A percentile compares a stretch with the other conserved stretches of the same genome.
These are phyloP conservation scores for Melanomma pulvis-pyrius DNA, from an alignment of 495 filamentous ascomycete genomes.

Conservation along the genomic window DNA sequence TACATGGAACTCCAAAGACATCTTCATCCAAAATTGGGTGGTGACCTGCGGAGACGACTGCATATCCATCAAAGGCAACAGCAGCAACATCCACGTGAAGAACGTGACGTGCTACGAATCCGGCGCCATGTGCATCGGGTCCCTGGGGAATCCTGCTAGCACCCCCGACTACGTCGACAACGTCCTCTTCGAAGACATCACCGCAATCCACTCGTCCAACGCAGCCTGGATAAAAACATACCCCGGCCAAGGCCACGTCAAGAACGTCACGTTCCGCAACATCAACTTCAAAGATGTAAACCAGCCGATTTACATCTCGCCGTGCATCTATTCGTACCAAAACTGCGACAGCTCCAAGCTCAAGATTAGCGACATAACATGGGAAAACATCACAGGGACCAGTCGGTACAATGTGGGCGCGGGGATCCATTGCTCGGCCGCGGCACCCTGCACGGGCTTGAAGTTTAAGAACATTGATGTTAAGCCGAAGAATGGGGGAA, in stretches of 20 bases:
- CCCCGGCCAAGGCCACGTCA: slow-evolving; percentile 46
- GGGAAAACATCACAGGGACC: slow-evolving; percentile 61
- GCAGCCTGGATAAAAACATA: slow-evolving; percentile 58
- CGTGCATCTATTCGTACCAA: slow-evolving; percentile 57
- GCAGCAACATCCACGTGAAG: slow-evolving; percentile 31
- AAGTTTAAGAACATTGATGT: slow-evolving; percentile 57
- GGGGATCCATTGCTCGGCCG: slow-evolving; percentile 56
- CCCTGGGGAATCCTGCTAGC: slow-evolving; percentile 17
- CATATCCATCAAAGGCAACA: slow-evolving; percentile 38
- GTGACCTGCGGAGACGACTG: slow-evolving; percentile 37
- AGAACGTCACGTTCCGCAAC: slow-evolving; percentile 49
- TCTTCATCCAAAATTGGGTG: slow-evolving; percentile 35
- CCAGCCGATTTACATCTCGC: slow-evolving; percentile 62
- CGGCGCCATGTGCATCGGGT: slow-evolving; percentile 25
- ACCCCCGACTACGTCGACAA: slow-evolving; percentile 36
- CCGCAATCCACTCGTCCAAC: slow-evolving; percentile 50
- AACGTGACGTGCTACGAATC: slow-evolving; percentile 35
- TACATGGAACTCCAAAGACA: slow-evolving; percentile 40
- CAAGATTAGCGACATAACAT: slow-evolving; percentile 52
- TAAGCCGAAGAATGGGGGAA: slow-evolving; percentile 46
- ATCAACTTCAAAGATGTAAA: slow-evolving; percentile 59
- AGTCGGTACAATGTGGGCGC: slow-evolving; percentile 57
- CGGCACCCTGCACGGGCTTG: slow-evolving; percentile 53
- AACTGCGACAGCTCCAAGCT: slow-evolving; percentile 57
- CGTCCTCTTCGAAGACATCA: slow-evolving; percentile 36